Evolutionary conservation across 768 basidiomycete genomes (phyloP).

Genomic region (Omphalotus guepiniiformis): DNA sequence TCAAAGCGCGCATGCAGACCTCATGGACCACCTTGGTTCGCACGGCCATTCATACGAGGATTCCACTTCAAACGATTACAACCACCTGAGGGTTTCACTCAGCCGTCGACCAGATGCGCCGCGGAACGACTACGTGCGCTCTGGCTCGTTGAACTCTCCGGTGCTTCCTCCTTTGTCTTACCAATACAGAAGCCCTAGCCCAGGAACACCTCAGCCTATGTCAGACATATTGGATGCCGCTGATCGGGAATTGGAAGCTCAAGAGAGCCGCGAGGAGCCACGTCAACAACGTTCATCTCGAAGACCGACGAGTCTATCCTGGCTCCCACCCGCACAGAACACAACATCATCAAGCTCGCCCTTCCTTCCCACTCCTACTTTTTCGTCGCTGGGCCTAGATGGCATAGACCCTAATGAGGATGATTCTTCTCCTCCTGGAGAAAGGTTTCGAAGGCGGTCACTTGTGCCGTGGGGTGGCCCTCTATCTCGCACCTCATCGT

Average conservation of each 20-base stretch:
- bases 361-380: no score
- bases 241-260: constrained; percentile 1
- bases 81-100: no score
- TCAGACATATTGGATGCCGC: constrained; percentile 1
- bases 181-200: neutral
- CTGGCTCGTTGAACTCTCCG: no score
- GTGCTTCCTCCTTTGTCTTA: neutral
- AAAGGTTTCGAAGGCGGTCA: constrained; percentile 3
- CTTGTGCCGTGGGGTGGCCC: neutral
- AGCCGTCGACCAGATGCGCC: no score
- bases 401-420: neutral
- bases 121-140: no score
- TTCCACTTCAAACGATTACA: no score
- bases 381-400: no score
- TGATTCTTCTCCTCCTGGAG: neutral
- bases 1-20: constrained; percentile 5
- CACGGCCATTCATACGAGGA: no score
- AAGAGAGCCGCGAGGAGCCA: constrained; percentile 4
- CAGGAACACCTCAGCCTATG: neutral
- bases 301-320: constrained; percentile 1
- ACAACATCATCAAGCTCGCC: no score
- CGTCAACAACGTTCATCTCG: neutral
- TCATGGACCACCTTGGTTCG: constrained; percentile 7
- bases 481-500: neutral
- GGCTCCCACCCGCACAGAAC: constrained; percentile 6